phyloP scores from a whole-genome alignment of 2,329 filamentous ascomycete species.

The Magnaporthiopsis rhizophila region DNA sequence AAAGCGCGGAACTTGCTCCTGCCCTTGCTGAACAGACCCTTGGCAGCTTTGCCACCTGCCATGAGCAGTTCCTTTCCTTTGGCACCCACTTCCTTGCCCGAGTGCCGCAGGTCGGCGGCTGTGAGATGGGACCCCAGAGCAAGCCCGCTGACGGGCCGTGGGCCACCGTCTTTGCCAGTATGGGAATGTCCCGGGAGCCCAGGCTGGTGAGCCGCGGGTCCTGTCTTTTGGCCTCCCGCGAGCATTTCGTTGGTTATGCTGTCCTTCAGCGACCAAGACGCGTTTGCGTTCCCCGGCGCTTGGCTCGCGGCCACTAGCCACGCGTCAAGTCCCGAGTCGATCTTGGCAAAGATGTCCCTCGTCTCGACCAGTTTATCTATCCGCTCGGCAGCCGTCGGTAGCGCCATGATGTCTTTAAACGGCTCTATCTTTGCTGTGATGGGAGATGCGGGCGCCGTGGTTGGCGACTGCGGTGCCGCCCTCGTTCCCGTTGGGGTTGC shows the following conservation, averaged over 20 bases:
- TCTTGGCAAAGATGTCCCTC: conserved; percentile 58
- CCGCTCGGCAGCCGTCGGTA: conserved; percentile 58
- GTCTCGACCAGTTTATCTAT: conserved; percentile 68
- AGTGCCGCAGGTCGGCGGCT: conserved; percentile 41
- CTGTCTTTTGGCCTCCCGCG: conserved; percentile 2
- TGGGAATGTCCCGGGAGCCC: conserved; percentile 4
- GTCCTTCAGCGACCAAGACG: conserved; percentile 21
- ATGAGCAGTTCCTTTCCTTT: conserved; percentile 88
- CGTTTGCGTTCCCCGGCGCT: conserved; percentile 39
- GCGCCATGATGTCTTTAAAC: conserved; percentile 71
- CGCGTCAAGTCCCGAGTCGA: conserved; percentile 64
- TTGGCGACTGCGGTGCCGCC: conserved; percentile 1
- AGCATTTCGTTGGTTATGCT: conserved; percentile 8
- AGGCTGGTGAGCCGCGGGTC: conserved; percentile 9
- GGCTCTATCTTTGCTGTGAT: conserved; percentile 35
- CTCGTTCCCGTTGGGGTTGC: conserved; percentile 4
- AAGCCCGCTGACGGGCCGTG: conserved; percentile 27
- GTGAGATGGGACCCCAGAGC: conserved; percentile 28
- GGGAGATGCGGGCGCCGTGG: background rate
- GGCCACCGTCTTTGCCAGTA: conserved; percentile 23
- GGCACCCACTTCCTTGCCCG: conserved; percentile 59
- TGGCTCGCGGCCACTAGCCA: conserved; percentile 43
- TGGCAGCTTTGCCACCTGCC: conserved; percentile 79
- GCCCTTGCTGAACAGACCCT: conserved; percentile 84
- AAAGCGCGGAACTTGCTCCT: conserved; percentile 65